Conservation (phyloP, 192 early-diverging fungal genomes). For the Umbelopsis ramanniana region DNA sequence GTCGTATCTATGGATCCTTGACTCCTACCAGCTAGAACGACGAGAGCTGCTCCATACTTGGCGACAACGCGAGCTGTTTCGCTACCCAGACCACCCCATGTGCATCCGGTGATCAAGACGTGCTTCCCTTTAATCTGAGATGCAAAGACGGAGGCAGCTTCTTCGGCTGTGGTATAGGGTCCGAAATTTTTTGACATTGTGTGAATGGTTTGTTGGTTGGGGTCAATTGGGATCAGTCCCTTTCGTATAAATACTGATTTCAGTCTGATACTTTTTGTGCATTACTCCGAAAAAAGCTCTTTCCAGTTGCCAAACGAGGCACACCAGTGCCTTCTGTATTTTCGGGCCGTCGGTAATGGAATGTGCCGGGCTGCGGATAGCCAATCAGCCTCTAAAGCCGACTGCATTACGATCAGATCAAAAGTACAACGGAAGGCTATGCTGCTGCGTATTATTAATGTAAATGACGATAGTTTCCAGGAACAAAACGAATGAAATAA, state of each 20-base stretch:
- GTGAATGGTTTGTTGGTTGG: neutral
- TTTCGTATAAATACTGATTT: neutral
- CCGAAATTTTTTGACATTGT: neutral
- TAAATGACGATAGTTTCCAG: no score
- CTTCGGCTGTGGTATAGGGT: neutral
- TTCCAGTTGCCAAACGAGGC: no score
- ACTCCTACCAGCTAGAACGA: conserved; percentile 11
- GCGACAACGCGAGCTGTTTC: neutral
- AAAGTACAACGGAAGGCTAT: no score
- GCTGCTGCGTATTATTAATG: no score
- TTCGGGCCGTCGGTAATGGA: no score
- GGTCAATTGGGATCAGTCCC: neutral
- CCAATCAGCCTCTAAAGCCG: no score
- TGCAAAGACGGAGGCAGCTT: neutral
- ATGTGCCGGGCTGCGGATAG: no score
- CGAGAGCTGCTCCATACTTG: neutral
- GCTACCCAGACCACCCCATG: conserved; percentile 14
- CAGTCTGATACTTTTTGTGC: neutral
- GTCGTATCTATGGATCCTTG: conserved; percentile 8
- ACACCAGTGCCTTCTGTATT: no score
- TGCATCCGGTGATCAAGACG: neutral
- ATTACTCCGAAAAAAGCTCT: no score
- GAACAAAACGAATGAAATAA: no score
- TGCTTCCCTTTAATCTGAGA: conserved; percentile 10
- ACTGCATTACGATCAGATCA: no score